Evolutionary conservation across 169 alveolate genomes (phyloP), one percentile per base, ranked within the genome.

Genomic region (Eimeria praecox): DNA sequence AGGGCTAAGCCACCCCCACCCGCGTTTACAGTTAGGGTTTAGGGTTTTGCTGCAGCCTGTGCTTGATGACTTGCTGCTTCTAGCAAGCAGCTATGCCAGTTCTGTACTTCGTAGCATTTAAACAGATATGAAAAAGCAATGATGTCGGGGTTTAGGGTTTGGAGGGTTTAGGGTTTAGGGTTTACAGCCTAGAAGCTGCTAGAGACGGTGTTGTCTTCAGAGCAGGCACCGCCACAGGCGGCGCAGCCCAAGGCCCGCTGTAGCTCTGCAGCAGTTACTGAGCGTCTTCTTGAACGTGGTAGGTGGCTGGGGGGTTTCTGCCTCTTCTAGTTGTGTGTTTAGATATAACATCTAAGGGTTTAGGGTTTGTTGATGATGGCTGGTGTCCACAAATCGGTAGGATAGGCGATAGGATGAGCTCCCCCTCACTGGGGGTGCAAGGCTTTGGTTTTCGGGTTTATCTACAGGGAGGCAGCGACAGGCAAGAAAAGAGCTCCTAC

Each of bases 251-350:
- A 46, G 49, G 54, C 71, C 35, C 73, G 73, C 73, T 83, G 91
- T 75, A 83, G 75, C 91, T 83, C 91, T 20, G 73, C 91, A 54
- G 91, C 91, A 49, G 91, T 54, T 52, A 83, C 69, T 10, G 91
- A 83, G 30, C 16, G 69, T 52, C 44, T 83, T 3, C 69, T 52
- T 52, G 91, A 83, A 54, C 73, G 91, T 6, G 91, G 91, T 83
- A 22, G 42, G 91, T 56, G 54, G n/a, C n/a, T n/a, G n/a, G n/a
- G 88, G 38, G 38, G 40, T 42, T 12, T 75, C 3, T 20, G 56
- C 40, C 44, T 44, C 40, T 27, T 42, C 4, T 4, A 20, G 8
- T 8, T 77, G 20, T 12, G 27, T 44, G 35, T 44, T 27, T 40
- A 27, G 88, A n/a, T 24, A 3, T 42, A 10, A n/a, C 4, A 42